Percentiles rank a stretch among this genome's conserved stretches.
These are phyloP conservation scores for Saposhnikovia divaricata DNA, from an alignment of 129 eudicot genomes.

Conservation along the genomic window DNA sequence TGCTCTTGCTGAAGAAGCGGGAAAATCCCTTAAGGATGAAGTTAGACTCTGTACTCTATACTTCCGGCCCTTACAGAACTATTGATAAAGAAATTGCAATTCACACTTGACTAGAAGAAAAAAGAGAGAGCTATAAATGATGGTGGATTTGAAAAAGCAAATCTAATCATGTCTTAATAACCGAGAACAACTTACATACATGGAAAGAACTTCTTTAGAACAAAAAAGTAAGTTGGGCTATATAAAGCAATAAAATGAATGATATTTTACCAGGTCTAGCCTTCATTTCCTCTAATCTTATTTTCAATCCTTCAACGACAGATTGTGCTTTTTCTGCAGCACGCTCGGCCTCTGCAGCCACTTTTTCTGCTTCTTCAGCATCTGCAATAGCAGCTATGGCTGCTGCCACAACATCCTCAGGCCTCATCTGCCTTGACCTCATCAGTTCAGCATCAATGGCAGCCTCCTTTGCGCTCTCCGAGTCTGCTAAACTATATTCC, in stretches of 20 bases:
- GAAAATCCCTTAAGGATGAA: too few relatives aligned
- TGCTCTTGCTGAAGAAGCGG: too few relatives aligned
- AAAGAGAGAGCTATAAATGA: not conserved
- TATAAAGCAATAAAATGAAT: not conserved
- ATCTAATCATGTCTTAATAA: not conserved
- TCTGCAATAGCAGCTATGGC: slow-evolving; percentile 81
- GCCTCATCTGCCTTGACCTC: slow-evolving; percentile 57
- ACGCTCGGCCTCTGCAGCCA: slow-evolving; percentile 76
- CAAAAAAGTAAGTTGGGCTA: too few relatives aligned
- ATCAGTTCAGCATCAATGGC: slow-evolving; percentile 66
- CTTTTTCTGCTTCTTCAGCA: slow-evolving; percentile 74
- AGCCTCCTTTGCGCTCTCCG: slow-evolving; percentile 15
- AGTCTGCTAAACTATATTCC: not conserved
- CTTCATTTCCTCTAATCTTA: slow-evolving; percentile 20
- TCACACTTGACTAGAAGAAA: not conserved
- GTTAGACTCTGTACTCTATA: too few relatives aligned
- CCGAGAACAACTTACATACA: not conserved
- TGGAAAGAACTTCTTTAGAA: not conserved
- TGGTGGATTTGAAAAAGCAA: not conserved
- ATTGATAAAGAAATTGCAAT: too few relatives aligned
- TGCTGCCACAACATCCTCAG: slow-evolving; percentile 63
- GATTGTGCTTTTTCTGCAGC: slow-evolving; percentile 60
- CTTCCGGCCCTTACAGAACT: not conserved
- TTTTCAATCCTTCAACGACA: slow-evolving; percentile 52
- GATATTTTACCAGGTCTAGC: not conserved